Base-by-base conservation (phyloP, 2,329 filamentous ascomycete species). In the Orbilia brochopaga region DNA sequence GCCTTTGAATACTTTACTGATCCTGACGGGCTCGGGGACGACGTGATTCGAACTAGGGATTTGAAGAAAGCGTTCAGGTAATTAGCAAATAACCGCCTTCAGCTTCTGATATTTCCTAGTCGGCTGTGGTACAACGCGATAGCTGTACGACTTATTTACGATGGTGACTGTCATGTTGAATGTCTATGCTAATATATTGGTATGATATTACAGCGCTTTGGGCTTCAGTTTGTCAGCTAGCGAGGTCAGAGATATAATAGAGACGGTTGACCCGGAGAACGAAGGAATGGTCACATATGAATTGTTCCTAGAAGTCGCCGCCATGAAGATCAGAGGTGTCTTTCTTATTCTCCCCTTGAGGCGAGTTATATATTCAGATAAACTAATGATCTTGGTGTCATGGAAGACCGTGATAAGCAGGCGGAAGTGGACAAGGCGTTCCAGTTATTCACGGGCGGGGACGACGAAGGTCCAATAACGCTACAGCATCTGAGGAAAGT, bases 281-380 rank as follows among this genome's bases (percentile, higher is more conserved):
- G 88, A 89, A 63, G 93, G 92, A 46, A 89, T 87, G 80, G 87
- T 93, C 11, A 83, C 86, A 5, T 97, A 92, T 80, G 84, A 87
- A 69, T 87, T 88, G 57, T 97, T 97, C 80, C 83, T 97, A 32
- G 89, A 91, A 65, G 89, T 97, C 76, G 91, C 91, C 78, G 93
- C 93, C 13, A 85, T 97, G 62, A 93, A 96, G 79, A 83, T 96
- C 74, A 89, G 91, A 78, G 83, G 84, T 50, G 82, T 83, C 60
- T 81, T 11, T 24, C 19, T 56, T 35, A 6, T 23, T 11, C 11
- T 23, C 17, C 17, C 44, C 44, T 19, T 48, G 17, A 11, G 19
- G 17, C n/a, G 19, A 8, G 2, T 17, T 21, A 48, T 5, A 19
- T 21, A 19, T 15, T 19, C 21, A 5, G 4, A 10, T 19, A 13